Evolutionary conservation across 2,329 filamentous ascomycete genomes (phyloP), one percentile per base, ranked within the genome.

Genomic region (Microcyclospora tardicrescens): DNA sequence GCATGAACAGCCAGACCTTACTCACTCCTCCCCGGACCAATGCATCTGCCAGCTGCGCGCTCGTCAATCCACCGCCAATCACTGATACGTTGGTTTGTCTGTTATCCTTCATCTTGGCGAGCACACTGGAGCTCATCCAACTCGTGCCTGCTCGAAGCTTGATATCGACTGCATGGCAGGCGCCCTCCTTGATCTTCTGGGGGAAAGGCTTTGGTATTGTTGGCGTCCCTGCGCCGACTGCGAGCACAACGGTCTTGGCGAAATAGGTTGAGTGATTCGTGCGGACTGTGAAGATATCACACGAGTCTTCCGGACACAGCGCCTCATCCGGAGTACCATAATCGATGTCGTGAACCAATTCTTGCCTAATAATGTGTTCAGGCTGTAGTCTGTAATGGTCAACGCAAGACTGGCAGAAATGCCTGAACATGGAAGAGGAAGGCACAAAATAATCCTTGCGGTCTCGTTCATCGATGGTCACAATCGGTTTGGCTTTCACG

Each of bases 41-140:
- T 34, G 81, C 66, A 51, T 85, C 79, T 0, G 75, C 68, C 13
- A 87, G 65, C 55, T 89, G 84, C 0, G 81, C 80, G 15, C 80
- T 82, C 0, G 83, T 86, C 3, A 89, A 61, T 0, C 84, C 84
- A 1, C 83, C 84, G 2, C 81, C 81, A 4, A 89, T 68, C 8
- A 89, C 69, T 6, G 86, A 65, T 6, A 87, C 58, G 43, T 78
- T 77, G 0, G 79, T 83, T n/a, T 57, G 44, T 40, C 59, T 52
- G 5, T 61, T 60, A 1, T 60, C 56, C 5, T 63, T 60, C 9
- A 84, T 73, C 40, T 75, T 76, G 0, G 58, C 49, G 13, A 60
- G 57, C 1, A 84, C 59, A 2, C 68, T 52, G 0, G 35, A 28
- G 15, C 44, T 40, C 5, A 42, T 63, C 30, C 12, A 32, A 24